Percentiles rank a stretch among this genome's conserved stretches.
These are phyloP conservation scores for Cyberlindnera mississippiensis DNA, from an alignment of 805 yeast species.

Conservation along the genomic window DNA sequence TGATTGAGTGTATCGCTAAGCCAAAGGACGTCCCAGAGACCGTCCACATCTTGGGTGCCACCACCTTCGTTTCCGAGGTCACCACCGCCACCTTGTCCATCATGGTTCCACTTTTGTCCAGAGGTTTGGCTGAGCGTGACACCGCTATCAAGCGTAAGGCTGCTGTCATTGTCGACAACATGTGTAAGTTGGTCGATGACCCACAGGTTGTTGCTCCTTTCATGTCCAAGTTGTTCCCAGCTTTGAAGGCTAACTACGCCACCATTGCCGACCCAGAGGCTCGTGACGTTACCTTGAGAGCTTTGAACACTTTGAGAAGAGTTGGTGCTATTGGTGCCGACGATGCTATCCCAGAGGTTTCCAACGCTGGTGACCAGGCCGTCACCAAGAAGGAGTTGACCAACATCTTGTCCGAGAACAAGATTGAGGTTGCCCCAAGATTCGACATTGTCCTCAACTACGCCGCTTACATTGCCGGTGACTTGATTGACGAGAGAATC, in stretches of 20 bases:
- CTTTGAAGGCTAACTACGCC: conserved; percentile 88
- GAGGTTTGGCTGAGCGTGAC: conserved; percentile 99
- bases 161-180: conserved; percentile 99
- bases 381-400: conserved; percentile 84
- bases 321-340: conserved; percentile 94
- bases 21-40: conserved; percentile 99
- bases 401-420: conserved; percentile 63
- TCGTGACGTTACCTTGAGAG: conserved; percentile 96
- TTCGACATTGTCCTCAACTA: conserved; percentile 75
- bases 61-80: conserved; percentile 98
- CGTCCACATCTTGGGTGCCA: conserved; percentile 98
- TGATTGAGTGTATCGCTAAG: conserved; percentile 93
- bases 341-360: conserved; percentile 92
- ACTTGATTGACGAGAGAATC: conserved; percentile 95
- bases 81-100: conserved; percentile 99
- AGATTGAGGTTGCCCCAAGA: conserved; percentile 62
- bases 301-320: conserved; percentile 94
- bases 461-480: conserved; percentile 97
- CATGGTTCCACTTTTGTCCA: conserved; percentile 97
- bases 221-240: conserved; percentile 92
- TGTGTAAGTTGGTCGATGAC: conserved; percentile 99
- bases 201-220: conserved; percentile 99
- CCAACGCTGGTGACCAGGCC: conserved; percentile 95
- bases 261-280: conserved; percentile 99
- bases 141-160: conserved; percentile 99